These are phyloP conservation scores for Ulota crispa DNA, from an alignment of 225 moss, liverwort and hornwort species.

Conservation along the genomic window DNA sequence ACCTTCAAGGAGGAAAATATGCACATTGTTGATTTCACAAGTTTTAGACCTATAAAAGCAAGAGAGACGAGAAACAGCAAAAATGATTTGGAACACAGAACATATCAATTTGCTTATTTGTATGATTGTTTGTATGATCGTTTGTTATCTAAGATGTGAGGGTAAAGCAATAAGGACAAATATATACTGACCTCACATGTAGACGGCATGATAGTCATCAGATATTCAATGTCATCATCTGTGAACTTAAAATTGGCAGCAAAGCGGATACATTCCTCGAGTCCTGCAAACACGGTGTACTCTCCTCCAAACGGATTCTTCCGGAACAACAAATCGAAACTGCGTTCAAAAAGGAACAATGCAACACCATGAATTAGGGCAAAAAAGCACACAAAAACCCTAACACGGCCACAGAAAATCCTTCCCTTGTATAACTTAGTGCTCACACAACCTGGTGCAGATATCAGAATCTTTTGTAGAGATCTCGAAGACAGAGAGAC, in stretches of 20 bases:
- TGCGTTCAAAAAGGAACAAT: slow-evolving; percentile 22
- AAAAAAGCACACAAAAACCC: not conserved
- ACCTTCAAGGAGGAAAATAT: not conserved
- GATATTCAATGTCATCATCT: slow-evolving; percentile 64
- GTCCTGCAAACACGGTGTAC: slow-evolving; percentile 89
- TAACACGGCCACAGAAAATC: too few species aligned
- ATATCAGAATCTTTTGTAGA: too few species aligned
- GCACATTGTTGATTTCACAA: not conserved
- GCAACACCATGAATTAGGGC: not conserved
- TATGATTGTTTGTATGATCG: too few species aligned
- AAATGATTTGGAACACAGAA: not conserved
- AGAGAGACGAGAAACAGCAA: not conserved
- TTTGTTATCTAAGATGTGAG: not conserved
- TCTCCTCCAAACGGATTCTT: slow-evolving; percentile 94
- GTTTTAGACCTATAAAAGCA: not conserved
- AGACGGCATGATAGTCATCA: slow-evolving; percentile 64
- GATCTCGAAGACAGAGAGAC: too few species aligned
- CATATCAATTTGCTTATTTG: not conserved
- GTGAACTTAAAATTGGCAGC: slow-evolving; percentile 73
- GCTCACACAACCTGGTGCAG: too few species aligned
- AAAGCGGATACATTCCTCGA: slow-evolving; percentile 88
- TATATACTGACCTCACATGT: slow-evolving; percentile 65
- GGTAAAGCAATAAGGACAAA: not conserved
- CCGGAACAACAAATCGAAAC: slow-evolving; percentile 81
- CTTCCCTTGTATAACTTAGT: too few species aligned